A percentile compares a stretch with the other conserved stretches of the same genome.
Evolutionary conservation across 371 early-diverging fungal species (phyloP).

Genomic region (Conidiobolus incongruus): DNA sequence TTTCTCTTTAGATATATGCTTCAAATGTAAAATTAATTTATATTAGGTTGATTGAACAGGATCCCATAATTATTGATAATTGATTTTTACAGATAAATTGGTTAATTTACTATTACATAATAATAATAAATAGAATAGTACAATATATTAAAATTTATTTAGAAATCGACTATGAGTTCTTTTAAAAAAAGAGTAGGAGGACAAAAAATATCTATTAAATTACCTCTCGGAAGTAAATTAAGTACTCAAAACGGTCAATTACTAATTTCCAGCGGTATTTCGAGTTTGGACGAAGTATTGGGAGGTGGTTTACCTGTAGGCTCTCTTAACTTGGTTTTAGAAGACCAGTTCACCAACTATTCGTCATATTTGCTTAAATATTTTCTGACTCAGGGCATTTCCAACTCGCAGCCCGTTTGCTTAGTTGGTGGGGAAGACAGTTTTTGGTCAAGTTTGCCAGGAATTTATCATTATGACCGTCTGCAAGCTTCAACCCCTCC

Average conservation of each 20-base stretch:
- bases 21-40: no score
- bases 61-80: no score
- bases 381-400: constrained; percentile 68
- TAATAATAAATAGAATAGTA: no score
- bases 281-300: constrained; percentile 7
- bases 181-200: no score
- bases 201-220: no score
- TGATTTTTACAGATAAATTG: no score
- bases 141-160: no score
- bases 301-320: constrained; percentile 78
- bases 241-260: neutral
- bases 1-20: no score
- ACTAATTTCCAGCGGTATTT: neutral
- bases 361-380: constrained; percentile 50
- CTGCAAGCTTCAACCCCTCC: neutral
- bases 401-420: constrained; percentile 42
- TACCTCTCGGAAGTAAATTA: no score
- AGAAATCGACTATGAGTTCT: no score
- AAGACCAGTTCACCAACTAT: constrained; percentile 66
- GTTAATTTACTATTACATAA: no score
- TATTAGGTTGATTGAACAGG: no score
- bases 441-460: constrained; percentile 10
- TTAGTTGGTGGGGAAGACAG: constrained; percentile 37
- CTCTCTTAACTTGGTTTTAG: constrained; percentile 47
- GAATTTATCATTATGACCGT: constrained; percentile 19